phyloP scores from a whole-genome alignment of 2,329 filamentous ascomycete genomes.

The Ramichloridium luteum region DNA sequence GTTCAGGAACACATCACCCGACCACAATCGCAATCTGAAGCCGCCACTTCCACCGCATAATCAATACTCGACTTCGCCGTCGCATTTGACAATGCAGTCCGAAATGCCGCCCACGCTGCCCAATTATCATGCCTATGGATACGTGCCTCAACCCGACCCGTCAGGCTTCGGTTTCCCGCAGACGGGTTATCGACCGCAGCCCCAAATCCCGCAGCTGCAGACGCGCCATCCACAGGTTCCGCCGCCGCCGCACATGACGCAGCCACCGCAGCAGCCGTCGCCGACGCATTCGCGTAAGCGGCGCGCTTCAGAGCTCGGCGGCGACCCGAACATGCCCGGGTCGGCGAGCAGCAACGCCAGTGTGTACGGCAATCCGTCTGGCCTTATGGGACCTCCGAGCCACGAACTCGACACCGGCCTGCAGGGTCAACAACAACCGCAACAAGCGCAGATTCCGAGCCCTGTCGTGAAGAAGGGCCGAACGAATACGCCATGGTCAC shows the following conservation, averaged over 20 bases:
- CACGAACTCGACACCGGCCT: constrained; percentile 8
- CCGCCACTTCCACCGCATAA: constrained; percentile 22
- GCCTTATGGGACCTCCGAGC: constrained; percentile 15
- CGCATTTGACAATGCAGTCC: constrained; percentile 24
- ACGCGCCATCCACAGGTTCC: constrained; percentile 20
- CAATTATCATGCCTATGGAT: constrained; percentile 20
- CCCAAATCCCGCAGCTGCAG: constrained; percentile 15
- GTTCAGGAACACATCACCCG: constrained; percentile 28
- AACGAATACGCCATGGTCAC: constrained; percentile 98
- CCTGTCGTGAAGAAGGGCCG: constrained; percentile 76
- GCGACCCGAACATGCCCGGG: constrained; percentile 16
- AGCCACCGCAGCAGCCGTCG: constrained; percentile 23
- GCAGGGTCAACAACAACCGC: constrained; percentile 9
- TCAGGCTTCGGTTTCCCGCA: constrained; percentile 19
- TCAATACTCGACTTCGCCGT: constrained; percentile 27
- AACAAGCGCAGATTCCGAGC: constrained; percentile 24
- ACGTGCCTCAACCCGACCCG: constrained; percentile 18
- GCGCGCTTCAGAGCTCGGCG: constrained; percentile 24
- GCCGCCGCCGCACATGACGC: constrained; percentile 23
- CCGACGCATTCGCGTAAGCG: constrained; percentile 26
- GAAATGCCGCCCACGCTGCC: constrained; percentile 19
- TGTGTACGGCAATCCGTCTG: constrained; percentile 18
- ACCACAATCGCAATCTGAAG: constrained; percentile 34
- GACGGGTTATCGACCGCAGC: constrained; percentile 14
- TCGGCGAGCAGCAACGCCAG: constrained; percentile 20